Percentiles rank a stretch among this genome's conserved stretches.
These are phyloP conservation scores for Hyphodiscus sp. DNA, from an alignment of 2,329 filamentous ascomycete genomes.

Conservation along the genomic window DNA sequence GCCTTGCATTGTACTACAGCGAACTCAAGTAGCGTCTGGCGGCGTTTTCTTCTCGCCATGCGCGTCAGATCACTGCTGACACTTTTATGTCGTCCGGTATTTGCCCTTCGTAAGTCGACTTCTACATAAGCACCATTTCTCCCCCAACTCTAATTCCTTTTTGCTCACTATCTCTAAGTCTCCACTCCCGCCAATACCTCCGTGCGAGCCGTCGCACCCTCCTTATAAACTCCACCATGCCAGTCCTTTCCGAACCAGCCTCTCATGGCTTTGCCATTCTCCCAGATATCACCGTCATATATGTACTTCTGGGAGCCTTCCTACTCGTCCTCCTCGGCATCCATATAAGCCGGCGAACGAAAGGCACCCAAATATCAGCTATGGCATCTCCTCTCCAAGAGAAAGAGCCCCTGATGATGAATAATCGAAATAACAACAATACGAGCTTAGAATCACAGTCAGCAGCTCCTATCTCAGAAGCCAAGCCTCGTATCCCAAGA, in stretches of 20 bases:
- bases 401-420: not conserved
- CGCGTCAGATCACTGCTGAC: conserved; percentile 11
- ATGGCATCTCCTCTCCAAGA: not conserved
- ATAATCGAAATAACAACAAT: not conserved
- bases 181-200: not conserved
- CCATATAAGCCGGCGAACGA: conserved; percentile 4
- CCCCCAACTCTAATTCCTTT: not conserved
- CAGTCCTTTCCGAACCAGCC: conserved; percentile 6
- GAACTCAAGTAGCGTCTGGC: not conserved
- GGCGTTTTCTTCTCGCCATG: not conserved
- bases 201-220: not conserved
- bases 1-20: too few relatives aligned
- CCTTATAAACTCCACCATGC: conserved; percentile 3
- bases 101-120: not conserved
- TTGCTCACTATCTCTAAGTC: not conserved
- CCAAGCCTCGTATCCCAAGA: not conserved
- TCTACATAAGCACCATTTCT: not conserved
- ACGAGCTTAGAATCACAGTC: not conserved
- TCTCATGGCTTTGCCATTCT: not conserved
- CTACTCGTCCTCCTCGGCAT: conserved; percentile 9
- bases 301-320: conserved; percentile 7
- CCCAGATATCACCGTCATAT: not conserved
- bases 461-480: not conserved
- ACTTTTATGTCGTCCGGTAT: not conserved
- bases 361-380: not conserved